Evolutionary conservation across 2,329 filamentous ascomycete species (phyloP), one percentile per base, ranked within the genome.

Genomic region (Talaromyces piceae): DNA sequence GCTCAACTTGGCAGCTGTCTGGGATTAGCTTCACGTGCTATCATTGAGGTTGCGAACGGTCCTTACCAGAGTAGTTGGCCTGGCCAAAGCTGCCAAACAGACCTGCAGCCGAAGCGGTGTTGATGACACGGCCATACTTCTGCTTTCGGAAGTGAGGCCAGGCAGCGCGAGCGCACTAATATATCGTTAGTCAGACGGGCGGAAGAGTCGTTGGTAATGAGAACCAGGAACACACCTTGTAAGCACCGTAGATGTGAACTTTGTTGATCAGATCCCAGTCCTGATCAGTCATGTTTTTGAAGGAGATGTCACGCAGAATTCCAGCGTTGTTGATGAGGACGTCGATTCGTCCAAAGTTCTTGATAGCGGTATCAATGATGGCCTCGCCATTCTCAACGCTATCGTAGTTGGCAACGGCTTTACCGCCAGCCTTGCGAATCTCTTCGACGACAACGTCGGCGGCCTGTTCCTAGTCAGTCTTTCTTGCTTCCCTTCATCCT

Each of bases 101-200:
- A 63, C 93, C 93, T 56, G 93, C 91, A 52, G 90, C 90, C n/a
- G 91, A 97, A 31, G 91, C 83, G 22, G 93, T 97, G 79, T 94
- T 97, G 75, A 98, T 95, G 60, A 98, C 79, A 63, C 93, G 83
- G 57, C 93, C 93, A 69, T 88, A 98, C 82, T 96, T 97, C 75
- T 98, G 93, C 77, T 97, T 97, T 66, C 91, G 82, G 81, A 98
- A 97, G 73, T 97, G 79, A 54, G 91, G 90, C 91, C 93, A 98
- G 48, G 93, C 93, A 57, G 93, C 93, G 70, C 84, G 85, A 55
- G 93, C 81, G 70, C 88, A 95, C 82, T 79, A 58, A n/a, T n/a
- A n/a, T n/a, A n/a, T n/a, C n/a, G n/a, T n/a, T n/a, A n/a, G n/a
- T n/a, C n/a, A n/a, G n/a, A n/a, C n/a, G n/a, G n/a, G n/a, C n/a